Conservation (phyloP, 2,329 filamentous ascomycete species). For the Monilinia aucupariae region DNA sequence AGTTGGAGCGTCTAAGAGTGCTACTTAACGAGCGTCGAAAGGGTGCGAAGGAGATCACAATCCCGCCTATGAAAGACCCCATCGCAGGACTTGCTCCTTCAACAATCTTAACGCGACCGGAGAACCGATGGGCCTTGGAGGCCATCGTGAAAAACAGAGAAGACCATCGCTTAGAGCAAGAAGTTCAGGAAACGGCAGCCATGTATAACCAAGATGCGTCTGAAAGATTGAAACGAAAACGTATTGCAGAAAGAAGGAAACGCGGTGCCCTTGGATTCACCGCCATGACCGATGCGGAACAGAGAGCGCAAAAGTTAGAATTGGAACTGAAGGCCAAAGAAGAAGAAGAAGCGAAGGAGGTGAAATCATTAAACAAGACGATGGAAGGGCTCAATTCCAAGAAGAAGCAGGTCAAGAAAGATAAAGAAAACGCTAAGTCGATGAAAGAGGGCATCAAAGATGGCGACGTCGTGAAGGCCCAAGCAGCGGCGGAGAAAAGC, state of each 20-base stretch:
- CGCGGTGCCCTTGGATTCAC: not conserved
- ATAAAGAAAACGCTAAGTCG: not conserved
- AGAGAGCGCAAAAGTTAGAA: not conserved
- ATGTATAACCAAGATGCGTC: not conserved
- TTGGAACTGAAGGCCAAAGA: not conserved
- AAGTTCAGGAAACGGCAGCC: not conserved
- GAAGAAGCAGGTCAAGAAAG: not conserved
- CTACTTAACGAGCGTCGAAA: not conserved
- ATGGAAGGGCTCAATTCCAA: not conserved
- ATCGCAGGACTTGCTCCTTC: slow-evolving; percentile 4
- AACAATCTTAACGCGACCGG: not conserved
- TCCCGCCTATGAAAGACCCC: not conserved
- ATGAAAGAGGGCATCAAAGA: not conserved
- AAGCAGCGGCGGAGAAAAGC: not conserved
- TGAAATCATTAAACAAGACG: too few relatives aligned
- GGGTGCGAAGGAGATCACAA: not conserved
- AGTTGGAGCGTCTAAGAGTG: not conserved
- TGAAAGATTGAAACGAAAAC: slow-evolving; percentile 4
- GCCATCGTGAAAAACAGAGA: slow-evolving; percentile 1
- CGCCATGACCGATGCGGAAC: not conserved
- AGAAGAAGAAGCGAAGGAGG: not conserved
- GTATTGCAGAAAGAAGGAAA: not conserved
- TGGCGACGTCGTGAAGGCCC: not conserved
- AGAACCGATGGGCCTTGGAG: slow-evolving; percentile 1
- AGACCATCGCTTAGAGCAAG: not conserved